phyloP scores from a whole-genome alignment of 148 eudicot species.

The Cornus suecica region DNA sequence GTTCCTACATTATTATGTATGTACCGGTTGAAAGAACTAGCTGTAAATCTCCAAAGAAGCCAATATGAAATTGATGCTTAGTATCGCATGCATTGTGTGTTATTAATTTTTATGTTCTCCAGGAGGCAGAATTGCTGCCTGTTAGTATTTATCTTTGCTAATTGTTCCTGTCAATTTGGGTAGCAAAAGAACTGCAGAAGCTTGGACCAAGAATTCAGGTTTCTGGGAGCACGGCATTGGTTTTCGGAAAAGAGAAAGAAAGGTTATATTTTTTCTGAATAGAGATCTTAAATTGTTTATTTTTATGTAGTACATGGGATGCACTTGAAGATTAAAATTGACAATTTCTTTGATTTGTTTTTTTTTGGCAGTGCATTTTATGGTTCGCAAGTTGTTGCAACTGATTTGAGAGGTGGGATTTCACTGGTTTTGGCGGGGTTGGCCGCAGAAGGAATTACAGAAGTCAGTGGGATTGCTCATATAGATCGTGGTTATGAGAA shows the following conservation, averaged over 20 bases:
- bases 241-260: slow-evolving; percentile 14
- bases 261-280: background rate
- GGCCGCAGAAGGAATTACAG: slow-evolving; percentile 24
- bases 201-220: slow-evolving; percentile 25
- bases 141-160: background rate
- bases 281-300: background rate
- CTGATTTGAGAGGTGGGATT: slow-evolving; percentile 23
- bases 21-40: too few relatives aligned
- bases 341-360: background rate
- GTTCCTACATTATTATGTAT: background rate
- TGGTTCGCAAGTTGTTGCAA: slow-evolving; percentile 20
- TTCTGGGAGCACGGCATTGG: slow-evolving; percentile 11
- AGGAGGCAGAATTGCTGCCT: background rate
- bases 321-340: background rate
- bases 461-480: slow-evolving; percentile 17
- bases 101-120: background rate
- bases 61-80: background rate
- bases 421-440: slow-evolving; percentile 24
- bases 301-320: background rate
- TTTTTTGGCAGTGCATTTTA: slow-evolving; percentile 2
- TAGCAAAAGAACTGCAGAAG: slow-evolving; percentile 23
- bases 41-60: background rate
- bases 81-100: background rate
- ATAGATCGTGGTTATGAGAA: slow-evolving; percentile 27
- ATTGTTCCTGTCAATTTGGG: background rate